Percentiles rank a stretch among this genome's conserved stretches.
phyloP scores from a whole-genome alignment of 2,329 filamentous ascomycete genomes.

The Xylariaceae sp. region DNA sequence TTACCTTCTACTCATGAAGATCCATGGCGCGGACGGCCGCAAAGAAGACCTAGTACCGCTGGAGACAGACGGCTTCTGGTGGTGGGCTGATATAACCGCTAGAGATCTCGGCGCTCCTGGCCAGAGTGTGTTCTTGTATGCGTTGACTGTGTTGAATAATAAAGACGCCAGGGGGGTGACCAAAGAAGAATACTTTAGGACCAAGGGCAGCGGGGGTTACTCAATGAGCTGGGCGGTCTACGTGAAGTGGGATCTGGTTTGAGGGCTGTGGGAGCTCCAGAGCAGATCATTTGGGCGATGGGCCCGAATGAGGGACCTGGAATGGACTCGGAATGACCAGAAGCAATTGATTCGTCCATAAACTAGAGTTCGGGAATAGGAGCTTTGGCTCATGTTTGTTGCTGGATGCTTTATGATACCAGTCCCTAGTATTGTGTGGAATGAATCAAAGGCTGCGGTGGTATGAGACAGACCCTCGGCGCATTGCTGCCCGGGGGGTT shows the following conservation, averaged over 20 bases:
- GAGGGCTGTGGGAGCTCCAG: slow-evolving; percentile 1
- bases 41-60: slow-evolving; percentile 67
- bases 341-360: too few relatives aligned
- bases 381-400: too few relatives aligned
- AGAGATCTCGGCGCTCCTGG: slow-evolving; percentile 64
- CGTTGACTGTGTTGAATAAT: slow-evolving; percentile 48
- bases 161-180: slow-evolving; percentile 45
- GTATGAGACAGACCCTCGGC: too few relatives aligned
- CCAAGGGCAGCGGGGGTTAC: slow-evolving; percentile 36
- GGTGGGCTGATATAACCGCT: slow-evolving; percentile 73
- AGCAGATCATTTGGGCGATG: too few relatives aligned
- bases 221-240: slow-evolving; percentile 42
- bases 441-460: too few relatives aligned
- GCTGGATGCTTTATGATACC: too few relatives aligned
- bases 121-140: slow-evolving; percentile 61
- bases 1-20: slow-evolving; percentile 65
- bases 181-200: slow-evolving; percentile 39
- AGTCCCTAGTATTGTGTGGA: too few relatives aligned
- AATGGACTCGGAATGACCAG: too few relatives aligned
- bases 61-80: slow-evolving; percentile 72
- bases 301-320: too few relatives aligned
- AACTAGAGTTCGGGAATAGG: too few relatives aligned
- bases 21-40: slow-evolving; percentile 62
- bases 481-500: too few relatives aligned
- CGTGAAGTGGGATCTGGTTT: slow-evolving; percentile 47